Percentiles rank a stretch among this genome's conserved stretches.
phyloP scores from a whole-genome alignment of 2,329 filamentous ascomycete genomes.

The Claviceps pusilla region DNA sequence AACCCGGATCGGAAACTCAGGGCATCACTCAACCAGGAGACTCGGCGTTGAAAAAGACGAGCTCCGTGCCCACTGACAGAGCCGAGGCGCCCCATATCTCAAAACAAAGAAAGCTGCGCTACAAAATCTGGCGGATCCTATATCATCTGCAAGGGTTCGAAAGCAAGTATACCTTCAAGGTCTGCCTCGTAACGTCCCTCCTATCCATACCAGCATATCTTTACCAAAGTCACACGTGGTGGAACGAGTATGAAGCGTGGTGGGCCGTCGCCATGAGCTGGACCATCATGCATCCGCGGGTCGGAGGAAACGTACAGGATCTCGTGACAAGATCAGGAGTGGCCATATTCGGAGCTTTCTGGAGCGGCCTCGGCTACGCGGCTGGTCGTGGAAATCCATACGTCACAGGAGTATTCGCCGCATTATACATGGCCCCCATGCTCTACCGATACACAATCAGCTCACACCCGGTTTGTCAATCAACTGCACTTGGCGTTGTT shows the following conservation, averaged over 20 bases:
- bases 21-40: not conserved
- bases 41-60: not conserved
- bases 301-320: conserved; percentile 44
- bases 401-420: conserved; percentile 38
- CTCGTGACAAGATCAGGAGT: conserved; percentile 35
- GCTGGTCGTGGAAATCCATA: conserved; percentile 38
- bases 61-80: not conserved
- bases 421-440: conserved; percentile 45
- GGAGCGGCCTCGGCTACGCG: conserved; percentile 37
- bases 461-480: conserved; percentile 28
- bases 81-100: conserved; percentile 9
- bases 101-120: conserved; percentile 26
- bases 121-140: conserved; percentile 32
- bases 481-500: too few species aligned
- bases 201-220: conserved; percentile 41
- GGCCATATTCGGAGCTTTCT: conserved; percentile 36
- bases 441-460: conserved; percentile 41
- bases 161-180: conserved; percentile 41
- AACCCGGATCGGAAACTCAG: not conserved
- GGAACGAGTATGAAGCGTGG: conserved; percentile 40
- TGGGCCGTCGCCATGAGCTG: conserved; percentile 44
- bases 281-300: conserved; percentile 34
- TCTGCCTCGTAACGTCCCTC: conserved; percentile 33
- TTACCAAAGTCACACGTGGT: conserved; percentile 30
- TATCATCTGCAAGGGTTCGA: conserved; percentile 43